A percentile compares a stretch with the other conserved stretches of the same genome.
These are phyloP conservation scores for Hypoxylon sp. DNA, from an alignment of 2,329 filamentous ascomycete genomes.

Conservation along the genomic window DNA sequence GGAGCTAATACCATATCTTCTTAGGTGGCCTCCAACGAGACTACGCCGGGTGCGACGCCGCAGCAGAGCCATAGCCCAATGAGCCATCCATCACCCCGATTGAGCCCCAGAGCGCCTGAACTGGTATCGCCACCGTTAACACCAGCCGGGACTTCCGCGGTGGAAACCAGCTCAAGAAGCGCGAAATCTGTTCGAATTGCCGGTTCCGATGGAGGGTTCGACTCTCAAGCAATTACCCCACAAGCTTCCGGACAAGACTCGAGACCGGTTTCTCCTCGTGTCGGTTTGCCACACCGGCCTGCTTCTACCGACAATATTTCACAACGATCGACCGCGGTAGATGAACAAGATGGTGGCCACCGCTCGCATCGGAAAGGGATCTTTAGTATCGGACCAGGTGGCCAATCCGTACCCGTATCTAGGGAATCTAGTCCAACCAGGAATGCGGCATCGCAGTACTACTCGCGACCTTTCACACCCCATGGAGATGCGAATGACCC, in stretches of 20 bases:
- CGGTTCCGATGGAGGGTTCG: constrained; percentile 40
- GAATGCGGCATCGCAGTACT: constrained; percentile 68
- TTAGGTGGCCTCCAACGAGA: constrained; percentile 69
- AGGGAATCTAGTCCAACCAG: constrained; percentile 72
- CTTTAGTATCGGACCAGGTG: constrained; percentile 58
- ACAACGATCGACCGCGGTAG: constrained; percentile 52
- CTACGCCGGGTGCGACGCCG: constrained; percentile 67
- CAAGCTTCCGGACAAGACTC: constrained; percentile 70
- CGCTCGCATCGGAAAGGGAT: constrained; percentile 61
- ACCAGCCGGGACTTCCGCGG: constrained; percentile 74
- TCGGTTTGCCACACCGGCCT: constrained; percentile 53
- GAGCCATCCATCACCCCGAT: constrained; percentile 69
- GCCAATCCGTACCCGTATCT: constrained; percentile 64
- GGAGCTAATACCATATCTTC: too few relatives aligned
- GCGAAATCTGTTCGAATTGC: constrained; percentile 33
- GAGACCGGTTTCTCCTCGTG: constrained; percentile 52
- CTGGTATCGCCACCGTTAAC: constrained; percentile 91
- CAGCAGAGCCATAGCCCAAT: constrained; percentile 72
- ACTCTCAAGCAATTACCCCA: constrained; percentile 67
- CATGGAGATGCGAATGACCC: constrained; percentile 83
- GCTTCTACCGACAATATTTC: constrained; percentile 55
- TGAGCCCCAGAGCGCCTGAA: constrained; percentile 72
- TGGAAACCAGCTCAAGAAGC: constrained; percentile 46
- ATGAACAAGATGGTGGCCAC: constrained; percentile 44
- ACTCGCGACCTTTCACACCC: constrained; percentile 80